Conservation (phyloP, 1,139 yeast species). For the Spencermartinsiella ligniputridi region DNA sequence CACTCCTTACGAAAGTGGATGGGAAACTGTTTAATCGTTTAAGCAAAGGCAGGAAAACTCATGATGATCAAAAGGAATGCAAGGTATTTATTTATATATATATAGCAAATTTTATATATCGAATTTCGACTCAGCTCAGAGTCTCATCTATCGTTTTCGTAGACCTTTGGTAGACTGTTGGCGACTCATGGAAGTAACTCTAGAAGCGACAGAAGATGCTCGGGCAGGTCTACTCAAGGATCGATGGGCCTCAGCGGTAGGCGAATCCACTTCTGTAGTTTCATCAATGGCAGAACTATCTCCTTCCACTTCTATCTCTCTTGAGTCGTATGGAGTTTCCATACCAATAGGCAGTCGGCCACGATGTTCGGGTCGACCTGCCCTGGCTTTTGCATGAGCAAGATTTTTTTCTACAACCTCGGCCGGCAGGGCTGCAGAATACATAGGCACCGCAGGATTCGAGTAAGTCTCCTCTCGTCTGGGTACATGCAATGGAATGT, state of each 20-base stretch:
- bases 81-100: slow-evolving; percentile 2
- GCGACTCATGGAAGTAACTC: slow-evolving; percentile 3
- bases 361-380: slow-evolving; percentile 4
- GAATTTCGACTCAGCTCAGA: too few relatives aligned
- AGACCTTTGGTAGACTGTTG: slow-evolving; percentile 3
- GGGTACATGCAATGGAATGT: slow-evolving; percentile 34
- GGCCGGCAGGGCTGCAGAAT: slow-evolving; percentile 7
- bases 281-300: background rate
- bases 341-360: slow-evolving; percentile 3
- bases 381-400: background rate
- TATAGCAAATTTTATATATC: background rate
- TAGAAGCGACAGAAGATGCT: background rate
- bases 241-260: background rate
- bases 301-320: background rate
- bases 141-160: background rate
- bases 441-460: slow-evolving; percentile 35
- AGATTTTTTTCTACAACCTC: background rate
- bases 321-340: background rate
- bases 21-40: slow-evolving; percentile 23
- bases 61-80: background rate
- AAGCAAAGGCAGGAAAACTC: background rate
- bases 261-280: background rate
- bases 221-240: background rate
- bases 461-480: slow-evolving; percentile 33
- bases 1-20: slow-evolving; percentile 18